Evolutionary conservation across 257 asterid genomes (phyloP).

Genomic region (Solanum arcanum): DNA sequence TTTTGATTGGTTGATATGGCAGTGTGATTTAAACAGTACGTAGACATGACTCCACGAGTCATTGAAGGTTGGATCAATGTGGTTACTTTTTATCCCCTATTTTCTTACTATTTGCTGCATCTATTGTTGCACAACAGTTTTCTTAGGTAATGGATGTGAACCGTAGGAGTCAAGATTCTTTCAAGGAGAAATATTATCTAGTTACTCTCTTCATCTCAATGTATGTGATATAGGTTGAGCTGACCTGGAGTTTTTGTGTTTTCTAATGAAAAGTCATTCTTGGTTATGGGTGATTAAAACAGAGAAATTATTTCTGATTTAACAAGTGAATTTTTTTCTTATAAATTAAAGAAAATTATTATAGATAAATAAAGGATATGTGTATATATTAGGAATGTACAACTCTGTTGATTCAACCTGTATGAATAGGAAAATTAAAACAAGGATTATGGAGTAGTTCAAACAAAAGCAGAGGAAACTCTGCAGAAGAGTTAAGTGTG

Average conservation of each 20-base stretch:
- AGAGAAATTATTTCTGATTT: not conserved
- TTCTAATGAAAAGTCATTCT: not conserved
- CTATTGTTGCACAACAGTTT: not conserved
- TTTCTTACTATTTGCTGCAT: not conserved
- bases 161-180: not conserved
- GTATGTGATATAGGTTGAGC: no score
- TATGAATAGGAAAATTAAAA: no score
- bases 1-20: not conserved
- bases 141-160: not conserved
- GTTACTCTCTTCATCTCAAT: no score
- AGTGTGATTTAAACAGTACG: not conserved
- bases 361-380: not conserved
- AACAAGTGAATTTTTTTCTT: not conserved
- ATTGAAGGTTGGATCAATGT: not conserved
- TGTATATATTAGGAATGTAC: no score
- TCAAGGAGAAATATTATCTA: not conserved
- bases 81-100: not conserved
- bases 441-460: no score
- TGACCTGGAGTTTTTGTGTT: not conserved
- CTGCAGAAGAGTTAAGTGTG: no score
- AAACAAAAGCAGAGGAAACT: no score
- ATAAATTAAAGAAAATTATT: no score
- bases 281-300: not conserved
- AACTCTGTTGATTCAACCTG: no score
- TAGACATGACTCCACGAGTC: not conserved